phyloP scores from a whole-genome alignment of 2,329 filamentous ascomycete genomes.

The Corinectria fuckeliana region DNA sequence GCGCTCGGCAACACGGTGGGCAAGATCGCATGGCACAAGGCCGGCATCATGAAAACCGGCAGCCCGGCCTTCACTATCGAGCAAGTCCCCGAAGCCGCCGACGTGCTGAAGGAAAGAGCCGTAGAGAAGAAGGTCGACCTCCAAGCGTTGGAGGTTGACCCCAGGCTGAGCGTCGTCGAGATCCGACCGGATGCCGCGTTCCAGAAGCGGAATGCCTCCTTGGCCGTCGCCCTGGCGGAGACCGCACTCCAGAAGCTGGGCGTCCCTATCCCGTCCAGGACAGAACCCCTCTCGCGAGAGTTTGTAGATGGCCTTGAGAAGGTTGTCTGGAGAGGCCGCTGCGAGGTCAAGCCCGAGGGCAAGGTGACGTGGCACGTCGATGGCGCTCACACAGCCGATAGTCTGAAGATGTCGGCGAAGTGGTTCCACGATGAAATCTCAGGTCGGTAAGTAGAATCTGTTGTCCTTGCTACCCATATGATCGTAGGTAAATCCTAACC shows the following conservation, averaged over 20 bases:
- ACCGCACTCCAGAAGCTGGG: constrained; percentile 54
- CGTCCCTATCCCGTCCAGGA: constrained; percentile 35
- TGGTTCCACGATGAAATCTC: constrained; percentile 75
- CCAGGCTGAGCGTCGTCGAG: constrained; percentile 52
- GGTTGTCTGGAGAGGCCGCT: constrained; percentile 81
- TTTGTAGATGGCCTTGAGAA: constrained; percentile 77
- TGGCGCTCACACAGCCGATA: constrained; percentile 91
- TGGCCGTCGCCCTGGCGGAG: constrained; percentile 61
- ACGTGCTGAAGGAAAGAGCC: constrained; percentile 58
- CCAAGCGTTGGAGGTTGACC: constrained; percentile 53
- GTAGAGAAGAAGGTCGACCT: constrained; percentile 57
- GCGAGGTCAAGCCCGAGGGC: constrained; percentile 64
- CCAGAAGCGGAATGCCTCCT: constrained; percentile 64
- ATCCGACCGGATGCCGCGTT: constrained; percentile 62
- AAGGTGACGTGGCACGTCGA: constrained; percentile 84
- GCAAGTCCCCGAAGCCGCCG: constrained; percentile 54
- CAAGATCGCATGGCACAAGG: constrained; percentile 77
- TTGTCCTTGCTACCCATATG: too few relatives aligned
- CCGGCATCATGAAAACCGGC: constrained; percentile 70
- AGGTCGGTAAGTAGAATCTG: constrained; percentile 34
- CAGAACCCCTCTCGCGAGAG: constrained; percentile 59
- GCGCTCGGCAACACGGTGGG: constrained; percentile 67
- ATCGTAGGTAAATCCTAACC: background rate
- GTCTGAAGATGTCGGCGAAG: constrained; percentile 77
- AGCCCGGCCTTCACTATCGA: constrained; percentile 63